Conservation (phyloP, 2,329 filamentous ascomycete genomes). For the Colletotrichum sp. region DNA sequence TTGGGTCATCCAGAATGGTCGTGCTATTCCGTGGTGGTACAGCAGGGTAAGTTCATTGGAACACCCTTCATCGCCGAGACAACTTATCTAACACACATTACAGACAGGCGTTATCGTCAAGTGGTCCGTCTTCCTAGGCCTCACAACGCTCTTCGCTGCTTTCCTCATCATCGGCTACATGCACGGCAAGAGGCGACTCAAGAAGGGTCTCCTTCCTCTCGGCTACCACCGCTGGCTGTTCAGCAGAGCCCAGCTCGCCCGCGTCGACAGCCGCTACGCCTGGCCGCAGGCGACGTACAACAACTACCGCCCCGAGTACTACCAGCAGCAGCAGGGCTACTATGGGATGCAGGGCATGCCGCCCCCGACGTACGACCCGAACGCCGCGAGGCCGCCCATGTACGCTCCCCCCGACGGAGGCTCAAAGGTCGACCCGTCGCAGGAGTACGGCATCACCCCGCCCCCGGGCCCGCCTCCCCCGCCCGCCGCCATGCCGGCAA, state of each 20-base stretch:
- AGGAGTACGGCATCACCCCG: slow-evolving; percentile 33
- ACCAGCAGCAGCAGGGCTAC: slow-evolving; percentile 29
- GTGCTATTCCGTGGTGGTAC: slow-evolving; percentile 31
- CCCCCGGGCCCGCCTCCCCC: slow-evolving; percentile 55
- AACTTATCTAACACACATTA: neutral
- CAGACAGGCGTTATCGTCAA: slow-evolving; percentile 71
- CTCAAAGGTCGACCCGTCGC: slow-evolving; percentile 56
- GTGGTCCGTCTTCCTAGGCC: slow-evolving; percentile 70
- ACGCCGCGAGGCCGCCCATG: slow-evolving; percentile 53
- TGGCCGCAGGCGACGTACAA: slow-evolving; percentile 40
- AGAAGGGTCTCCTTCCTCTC: slow-evolving; percentile 68
- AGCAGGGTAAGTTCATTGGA: slow-evolving; percentile 20
- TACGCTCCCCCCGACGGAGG: slow-evolving; percentile 57
- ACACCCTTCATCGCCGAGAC: neutral
- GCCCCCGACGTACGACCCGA: slow-evolving; percentile 64
- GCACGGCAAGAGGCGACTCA: slow-evolving; percentile 72
- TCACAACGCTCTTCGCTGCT: slow-evolving; percentile 62
- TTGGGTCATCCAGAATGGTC: slow-evolving; percentile 28
- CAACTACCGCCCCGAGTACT: slow-evolving; percentile 42
- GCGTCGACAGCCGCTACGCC: slow-evolving; percentile 55
- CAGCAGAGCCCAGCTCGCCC: slow-evolving; percentile 48
- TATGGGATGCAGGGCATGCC: slow-evolving; percentile 60
- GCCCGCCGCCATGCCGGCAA: slow-evolving; percentile 26
- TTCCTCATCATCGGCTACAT: slow-evolving; percentile 73
- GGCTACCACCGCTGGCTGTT: slow-evolving; percentile 73